Conservation (phyloP, 371 early-diverging fungal genomes). For the Lichtheimia corymbifera region DNA sequence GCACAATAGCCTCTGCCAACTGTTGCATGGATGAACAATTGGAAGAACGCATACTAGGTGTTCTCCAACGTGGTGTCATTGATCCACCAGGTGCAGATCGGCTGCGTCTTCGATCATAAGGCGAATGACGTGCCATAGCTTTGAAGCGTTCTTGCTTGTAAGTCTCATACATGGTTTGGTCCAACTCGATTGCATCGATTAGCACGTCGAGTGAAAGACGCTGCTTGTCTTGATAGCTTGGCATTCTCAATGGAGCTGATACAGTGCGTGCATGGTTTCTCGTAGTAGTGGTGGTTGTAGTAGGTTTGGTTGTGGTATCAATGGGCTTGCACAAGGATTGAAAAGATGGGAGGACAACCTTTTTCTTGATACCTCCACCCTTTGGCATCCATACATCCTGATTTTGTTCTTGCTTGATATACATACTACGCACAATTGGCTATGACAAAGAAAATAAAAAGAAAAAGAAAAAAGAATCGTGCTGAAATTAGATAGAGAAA, state of each 20-base stretch:
- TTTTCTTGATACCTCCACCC: not conserved
- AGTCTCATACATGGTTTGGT: constrained; percentile 44
- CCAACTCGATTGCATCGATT: constrained; percentile 49
- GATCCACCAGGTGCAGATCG: constrained; percentile 48
- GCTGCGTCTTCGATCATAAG: constrained; percentile 33
- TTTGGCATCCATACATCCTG: constrained; percentile 21
- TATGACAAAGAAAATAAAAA: constrained; percentile 13
- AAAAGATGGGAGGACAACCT: constrained; percentile 26
- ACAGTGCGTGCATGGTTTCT: constrained; percentile 35
- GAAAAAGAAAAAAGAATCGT: constrained; percentile 7
- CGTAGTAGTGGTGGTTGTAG: constrained; percentile 8
- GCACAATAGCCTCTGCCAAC: constrained; percentile 32
- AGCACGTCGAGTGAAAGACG: constrained; percentile 39
- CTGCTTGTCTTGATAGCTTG: constrained; percentile 25
- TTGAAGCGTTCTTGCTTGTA: constrained; percentile 42
- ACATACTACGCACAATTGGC: constrained; percentile 5
- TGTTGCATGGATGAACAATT: constrained; percentile 15
- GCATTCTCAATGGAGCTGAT: constrained; percentile 37
- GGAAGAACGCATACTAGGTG: constrained; percentile 5
- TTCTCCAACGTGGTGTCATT: constrained; percentile 17
- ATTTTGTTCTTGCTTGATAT: constrained; percentile 7
- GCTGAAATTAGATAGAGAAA: constrained; percentile 6
- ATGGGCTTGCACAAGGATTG: constrained; percentile 14
- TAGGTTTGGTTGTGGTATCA: constrained; percentile 5
- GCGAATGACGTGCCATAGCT: constrained; percentile 15